Percentiles rank a stretch among this genome's conserved stretches.
Conservation (phyloP, 441 rosid genomes). For the Eutrema salsugineum region DNA sequence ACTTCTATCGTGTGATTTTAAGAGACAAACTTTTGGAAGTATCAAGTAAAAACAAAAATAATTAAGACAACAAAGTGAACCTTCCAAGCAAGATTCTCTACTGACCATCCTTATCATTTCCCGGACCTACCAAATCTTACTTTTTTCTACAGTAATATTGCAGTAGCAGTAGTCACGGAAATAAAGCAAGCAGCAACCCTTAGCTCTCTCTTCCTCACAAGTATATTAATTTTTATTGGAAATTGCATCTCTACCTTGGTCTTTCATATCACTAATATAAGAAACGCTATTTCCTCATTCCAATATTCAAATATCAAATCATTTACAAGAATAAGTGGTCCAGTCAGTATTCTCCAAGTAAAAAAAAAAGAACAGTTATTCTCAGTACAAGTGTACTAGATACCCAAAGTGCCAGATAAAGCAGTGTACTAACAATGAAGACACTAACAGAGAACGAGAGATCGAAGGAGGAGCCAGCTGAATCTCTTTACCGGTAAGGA, state of each 20-base stretch:
- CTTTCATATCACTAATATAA: neutral
- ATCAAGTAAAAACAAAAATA: neutral
- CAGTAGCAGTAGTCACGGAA: neutral
- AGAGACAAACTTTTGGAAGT: neutral
- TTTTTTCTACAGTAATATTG: neutral
- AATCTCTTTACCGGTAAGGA: neutral
- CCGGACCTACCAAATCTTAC: neutral
- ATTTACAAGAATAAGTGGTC: neutral
- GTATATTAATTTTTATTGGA: neutral
- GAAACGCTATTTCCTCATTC: neutral
- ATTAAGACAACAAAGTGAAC: neutral
- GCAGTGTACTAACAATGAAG: neutral
- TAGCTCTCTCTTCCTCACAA: neutral
- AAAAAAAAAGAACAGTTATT: neutral
- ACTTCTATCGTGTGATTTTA: neutral
- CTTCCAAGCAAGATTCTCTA: neutral
- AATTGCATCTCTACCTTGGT: neutral
- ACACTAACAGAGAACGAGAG: neutral
- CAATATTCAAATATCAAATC: neutral
- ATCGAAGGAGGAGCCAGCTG: neutral
- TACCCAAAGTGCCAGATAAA: neutral
- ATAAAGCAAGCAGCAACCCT: neutral
- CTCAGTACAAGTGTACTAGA: neutral
- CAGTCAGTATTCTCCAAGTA: neutral
- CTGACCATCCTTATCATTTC: neutral